These are phyloP conservation scores for Penicillium italicum DNA, from an alignment of 2,329 filamentous ascomycete genomes.

Conservation along the genomic window DNA sequence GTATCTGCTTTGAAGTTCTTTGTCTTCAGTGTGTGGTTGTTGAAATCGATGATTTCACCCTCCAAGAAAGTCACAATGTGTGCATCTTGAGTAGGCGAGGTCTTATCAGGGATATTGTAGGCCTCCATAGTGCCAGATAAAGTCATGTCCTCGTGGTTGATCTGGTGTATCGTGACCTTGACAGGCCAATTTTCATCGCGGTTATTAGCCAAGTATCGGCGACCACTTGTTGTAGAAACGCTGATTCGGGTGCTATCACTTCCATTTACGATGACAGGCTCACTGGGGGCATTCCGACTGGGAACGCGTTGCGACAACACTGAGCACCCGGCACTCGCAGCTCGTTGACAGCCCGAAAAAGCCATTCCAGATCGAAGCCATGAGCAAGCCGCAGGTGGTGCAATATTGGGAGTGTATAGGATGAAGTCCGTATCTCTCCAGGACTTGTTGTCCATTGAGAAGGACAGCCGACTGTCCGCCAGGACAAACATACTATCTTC, in stretches of 20 bases:
- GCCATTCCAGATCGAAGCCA: conserved; percentile 61
- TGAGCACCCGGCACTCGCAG: conserved; percentile 37
- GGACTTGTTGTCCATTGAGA: conserved; percentile 51
- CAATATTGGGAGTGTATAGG: conserved; percentile 51
- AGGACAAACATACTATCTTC: conserved; percentile 55
- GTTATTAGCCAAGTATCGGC: conserved; percentile 35
- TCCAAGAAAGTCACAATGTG: conserved; percentile 64
- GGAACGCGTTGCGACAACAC: conserved; percentile 31
- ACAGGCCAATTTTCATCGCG: conserved; percentile 63
- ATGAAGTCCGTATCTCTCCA: conserved; percentile 57
- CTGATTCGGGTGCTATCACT: conserved; percentile 33
- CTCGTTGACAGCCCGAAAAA: conserved; percentile 61
- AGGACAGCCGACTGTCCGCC: conserved; percentile 50
- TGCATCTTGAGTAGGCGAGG: conserved; percentile 40
- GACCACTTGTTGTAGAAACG: conserved; percentile 38
- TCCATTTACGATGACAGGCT: conserved; percentile 37
- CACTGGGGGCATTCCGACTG: conserved; percentile 25
- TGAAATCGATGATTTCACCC: conserved; percentile 66
- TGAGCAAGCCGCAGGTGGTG: conserved; percentile 53
- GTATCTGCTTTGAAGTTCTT: conserved; percentile 47
- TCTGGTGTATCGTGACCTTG: conserved; percentile 61
- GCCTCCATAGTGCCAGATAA: conserved; percentile 67
- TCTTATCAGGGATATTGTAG: conserved; percentile 60
- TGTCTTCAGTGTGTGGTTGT: conserved; percentile 47
- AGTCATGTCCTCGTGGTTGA: conserved; percentile 60